phyloP scores from a whole-genome alignment of 352 stramenopile genomes.

The Phytopythium aichiense region DNA sequence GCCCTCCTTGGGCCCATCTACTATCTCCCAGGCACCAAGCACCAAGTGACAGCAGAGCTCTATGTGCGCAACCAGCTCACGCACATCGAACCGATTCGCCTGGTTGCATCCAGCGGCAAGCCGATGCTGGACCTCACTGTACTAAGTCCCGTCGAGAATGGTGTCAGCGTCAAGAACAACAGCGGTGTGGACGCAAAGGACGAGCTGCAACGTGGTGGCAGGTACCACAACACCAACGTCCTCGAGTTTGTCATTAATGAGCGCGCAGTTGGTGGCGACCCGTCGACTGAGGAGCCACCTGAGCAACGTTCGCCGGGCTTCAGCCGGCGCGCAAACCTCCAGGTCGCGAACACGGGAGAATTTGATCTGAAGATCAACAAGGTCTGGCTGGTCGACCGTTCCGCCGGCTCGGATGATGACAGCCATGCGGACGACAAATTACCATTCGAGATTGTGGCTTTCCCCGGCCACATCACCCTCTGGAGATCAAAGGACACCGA shows the following conservation, averaged over 20 bases:
- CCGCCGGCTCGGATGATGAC: neutral
- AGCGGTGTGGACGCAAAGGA: neutral
- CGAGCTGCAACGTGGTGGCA: neutral
- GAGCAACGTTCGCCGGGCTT: neutral
- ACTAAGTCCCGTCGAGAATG: neutral
- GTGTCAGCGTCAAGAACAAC: neutral
- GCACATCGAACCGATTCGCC: constrained; percentile 44
- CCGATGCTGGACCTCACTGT: neutral
- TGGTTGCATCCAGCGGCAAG: constrained; percentile 37
- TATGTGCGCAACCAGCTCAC: constrained; percentile 67
- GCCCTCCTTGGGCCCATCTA: constrained; percentile 52
- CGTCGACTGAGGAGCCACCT: neutral
- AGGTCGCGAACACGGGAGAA: constrained; percentile 2
- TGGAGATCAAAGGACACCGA: neutral
- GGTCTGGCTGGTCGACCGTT: neutral
- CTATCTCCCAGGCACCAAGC: constrained; percentile 43
- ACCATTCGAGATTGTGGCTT: constrained; percentile 1
- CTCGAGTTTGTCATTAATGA: constrained; percentile 1
- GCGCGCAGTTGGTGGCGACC: too few species aligned
- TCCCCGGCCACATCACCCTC: neutral
- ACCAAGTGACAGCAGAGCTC: constrained; percentile 23
- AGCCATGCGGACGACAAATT: neutral
- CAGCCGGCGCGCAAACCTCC: neutral
- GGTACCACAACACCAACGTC: neutral
- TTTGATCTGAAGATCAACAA: constrained; percentile 4